Evolutionary conservation across 73 alveolate genomes (phyloP).

Genomic region (Blepharisma japonicum): DNA sequence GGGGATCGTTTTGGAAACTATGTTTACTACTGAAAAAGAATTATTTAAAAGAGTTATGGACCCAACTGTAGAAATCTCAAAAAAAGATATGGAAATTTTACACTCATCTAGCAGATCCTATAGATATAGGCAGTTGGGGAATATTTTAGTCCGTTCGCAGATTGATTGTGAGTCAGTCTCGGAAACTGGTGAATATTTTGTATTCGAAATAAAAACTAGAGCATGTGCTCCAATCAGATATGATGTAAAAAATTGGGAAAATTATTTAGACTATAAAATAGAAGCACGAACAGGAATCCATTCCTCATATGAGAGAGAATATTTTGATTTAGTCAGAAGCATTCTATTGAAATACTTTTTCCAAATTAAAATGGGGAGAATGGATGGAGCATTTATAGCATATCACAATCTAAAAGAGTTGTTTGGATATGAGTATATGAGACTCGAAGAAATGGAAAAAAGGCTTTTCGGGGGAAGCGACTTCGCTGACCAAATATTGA

Average conservation of each 20-base stretch:
- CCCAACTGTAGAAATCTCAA: constrained; percentile 22
- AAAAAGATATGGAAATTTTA: constrained; percentile 51
- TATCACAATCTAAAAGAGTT: constrained; percentile 87
- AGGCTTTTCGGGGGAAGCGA: constrained; percentile 87
- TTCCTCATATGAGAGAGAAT: constrained; percentile 79
- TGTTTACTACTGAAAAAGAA: constrained; percentile 56
- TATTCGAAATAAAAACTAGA: constrained; percentile 83
- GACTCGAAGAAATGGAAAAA: constrained; percentile 82
- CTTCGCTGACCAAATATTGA: constrained; percentile 59
- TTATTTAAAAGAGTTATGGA: constrained; percentile 43
- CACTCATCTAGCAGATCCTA: constrained; percentile 41
- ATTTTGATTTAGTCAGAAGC: constrained; percentile 77
- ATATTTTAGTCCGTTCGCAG: constrained; percentile 71
- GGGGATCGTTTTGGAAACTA: constrained; percentile 79
- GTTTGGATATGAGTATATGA: constrained; percentile 90
- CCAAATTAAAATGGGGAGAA: constrained; percentile 87
- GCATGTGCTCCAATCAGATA: constrained; percentile 80
- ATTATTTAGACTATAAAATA: constrained; percentile 81
- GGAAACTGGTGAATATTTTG: constrained; percentile 54
- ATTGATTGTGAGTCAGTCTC: constrained; percentile 69
- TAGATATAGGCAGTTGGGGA: constrained; percentile 27
- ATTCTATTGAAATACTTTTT: constrained; percentile 86
- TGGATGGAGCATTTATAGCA: constrained; percentile 96
- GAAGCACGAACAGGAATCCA: constrained; percentile 52
- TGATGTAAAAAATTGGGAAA: constrained; percentile 67